Evolutionary conservation across 768 basidiomycete genomes (phyloP).

Genomic region (Auriculariales sp.): DNA sequence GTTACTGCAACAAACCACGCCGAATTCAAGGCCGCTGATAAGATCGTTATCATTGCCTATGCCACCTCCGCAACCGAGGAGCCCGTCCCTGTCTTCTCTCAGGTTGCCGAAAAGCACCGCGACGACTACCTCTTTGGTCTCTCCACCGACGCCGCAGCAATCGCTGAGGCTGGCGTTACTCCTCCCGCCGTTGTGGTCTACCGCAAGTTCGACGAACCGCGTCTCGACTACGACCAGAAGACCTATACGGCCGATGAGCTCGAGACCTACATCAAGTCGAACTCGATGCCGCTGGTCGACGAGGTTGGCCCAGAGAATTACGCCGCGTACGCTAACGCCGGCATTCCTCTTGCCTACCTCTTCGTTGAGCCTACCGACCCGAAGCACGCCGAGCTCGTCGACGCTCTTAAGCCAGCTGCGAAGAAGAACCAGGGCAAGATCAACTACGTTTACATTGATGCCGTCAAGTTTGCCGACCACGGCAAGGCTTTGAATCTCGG

Average conservation of each 20-base stretch:
- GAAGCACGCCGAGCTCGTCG: conserved; percentile 48
- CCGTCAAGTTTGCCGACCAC: conserved; percentile 87
- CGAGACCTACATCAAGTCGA: conserved; percentile 63
- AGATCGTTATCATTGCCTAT: conserved; percentile 81
- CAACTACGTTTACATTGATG: conserved; percentile 98
- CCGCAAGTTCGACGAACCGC: conserved; percentile 82
- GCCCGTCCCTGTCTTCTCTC: conserved; percentile 60
- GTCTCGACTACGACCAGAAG: conserved; percentile 41
- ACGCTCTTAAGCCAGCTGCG: conserved; percentile 61
- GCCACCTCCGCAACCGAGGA: conserved; percentile 55
- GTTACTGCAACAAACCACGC: conserved; percentile 64
- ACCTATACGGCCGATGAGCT: conserved; percentile 47
- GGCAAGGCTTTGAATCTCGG: conserved; percentile 83
- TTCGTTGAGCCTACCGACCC: conserved; percentile 74
- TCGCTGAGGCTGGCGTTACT: conserved; percentile 55
- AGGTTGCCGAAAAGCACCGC: conserved; percentile 72
- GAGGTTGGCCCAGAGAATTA: conserved; percentile 95
- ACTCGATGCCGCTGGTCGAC: conserved; percentile 78
- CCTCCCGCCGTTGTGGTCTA: conserved; percentile 84
- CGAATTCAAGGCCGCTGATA: conserved; percentile 81
- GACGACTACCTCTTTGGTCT: conserved; percentile 91
- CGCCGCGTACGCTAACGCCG: conserved; percentile 61
- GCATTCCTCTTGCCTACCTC: conserved; percentile 84
- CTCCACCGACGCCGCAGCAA: conserved; percentile 53
- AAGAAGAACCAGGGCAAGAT: conserved; percentile 69